Conservation (phyloP, 768 basidiomycete species). For the Phanerochaete carnosa region DNA sequence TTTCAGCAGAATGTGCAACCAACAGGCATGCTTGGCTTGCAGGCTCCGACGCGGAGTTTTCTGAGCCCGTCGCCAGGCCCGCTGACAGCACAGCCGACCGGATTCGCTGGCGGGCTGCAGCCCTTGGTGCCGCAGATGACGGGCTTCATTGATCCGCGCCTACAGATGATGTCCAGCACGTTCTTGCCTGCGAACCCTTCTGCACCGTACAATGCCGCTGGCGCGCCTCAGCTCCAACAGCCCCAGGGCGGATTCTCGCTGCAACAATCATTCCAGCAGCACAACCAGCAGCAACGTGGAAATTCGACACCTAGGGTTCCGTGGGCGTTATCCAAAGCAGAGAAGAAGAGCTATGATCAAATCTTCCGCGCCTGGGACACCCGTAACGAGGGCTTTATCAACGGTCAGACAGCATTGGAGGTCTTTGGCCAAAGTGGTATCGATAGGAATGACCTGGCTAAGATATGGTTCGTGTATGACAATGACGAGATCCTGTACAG, state of each 20-base stretch:
- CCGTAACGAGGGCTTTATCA: constrained; percentile 78
- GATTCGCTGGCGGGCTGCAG: constrained; percentile 40
- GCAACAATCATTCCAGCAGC: constrained; percentile 85
- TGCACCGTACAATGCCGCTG: constrained; percentile 55
- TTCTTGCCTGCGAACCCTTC: constrained; percentile 82
- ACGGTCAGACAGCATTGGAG: constrained; percentile 78
- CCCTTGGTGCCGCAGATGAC: constrained; percentile 72
- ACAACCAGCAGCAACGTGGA: constrained; percentile 73
- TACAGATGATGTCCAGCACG: constrained; percentile 85
- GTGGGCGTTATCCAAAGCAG: constrained; percentile 83
- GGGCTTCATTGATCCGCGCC: constrained; percentile 77
- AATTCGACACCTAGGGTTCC: constrained; percentile 65
- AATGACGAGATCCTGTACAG: background rate
- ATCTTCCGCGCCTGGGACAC: constrained; percentile 98
- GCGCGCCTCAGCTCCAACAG: constrained; percentile 68
- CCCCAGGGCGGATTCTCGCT: constrained; percentile 53
- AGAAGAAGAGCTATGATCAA: constrained; percentile 95
- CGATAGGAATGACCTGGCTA: constrained; percentile 83
- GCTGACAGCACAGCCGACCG: constrained; percentile 53
- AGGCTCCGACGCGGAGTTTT: constrained; percentile 43
- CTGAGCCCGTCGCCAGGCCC: constrained; percentile 53
- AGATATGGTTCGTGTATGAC: constrained; percentile 71
- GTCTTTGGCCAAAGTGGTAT: constrained; percentile 95
- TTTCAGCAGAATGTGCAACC: constrained; percentile 47
- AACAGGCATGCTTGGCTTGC: constrained; percentile 40